Evolutionary conservation across 75 land plant species (phyloP), one percentile per base, ranked within the genome.

Genomic region (Cupressus sempervirens): DNA sequence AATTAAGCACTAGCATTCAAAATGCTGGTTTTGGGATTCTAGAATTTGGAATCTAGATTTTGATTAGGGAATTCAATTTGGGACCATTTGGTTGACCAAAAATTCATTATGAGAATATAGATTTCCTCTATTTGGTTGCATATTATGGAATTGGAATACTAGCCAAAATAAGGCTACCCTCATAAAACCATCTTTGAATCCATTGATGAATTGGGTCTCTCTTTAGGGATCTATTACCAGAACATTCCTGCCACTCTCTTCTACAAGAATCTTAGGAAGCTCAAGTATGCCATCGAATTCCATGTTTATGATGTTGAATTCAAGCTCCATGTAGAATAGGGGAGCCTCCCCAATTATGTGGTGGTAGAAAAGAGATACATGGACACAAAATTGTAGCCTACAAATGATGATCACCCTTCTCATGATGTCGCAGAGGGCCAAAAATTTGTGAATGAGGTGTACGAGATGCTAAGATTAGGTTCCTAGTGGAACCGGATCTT

Each of bases 361-460:
- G 52, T 48, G 0, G 52, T 48, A 0, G 52, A 48, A 13, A 11
- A 48, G 52, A 48, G 7, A 94, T 95, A 95, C 86, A 75, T 94
- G 70, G 97, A 94, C 82, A 23, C 89, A 29, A 83, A 83, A 48
- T 10, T 50, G 32, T 84, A 56, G 26, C 97, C 97, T 10, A 97
- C 94, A 20, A 93, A 90, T 84, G 97, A 96, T 80, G 98, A 96
- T 58, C 98, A 96, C 67, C 98, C 98, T 20, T 93, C 97, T 70
- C 98, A 96, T 82, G 98, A 96, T 48, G 91, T 96, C 2, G 87
- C 91, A 23, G 86, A 93, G 46, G 98, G 98, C 36, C 98, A 96
- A 89, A 72, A 89, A 88, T 90, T 96, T 26, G 89, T 96, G 80
- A 96, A 96, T 90, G 98, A 96, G 86, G 93, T 96, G 7, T 96